Conservation (phyloP, 148 eudicot species). For the Vaccinium corymbosum region DNA sequence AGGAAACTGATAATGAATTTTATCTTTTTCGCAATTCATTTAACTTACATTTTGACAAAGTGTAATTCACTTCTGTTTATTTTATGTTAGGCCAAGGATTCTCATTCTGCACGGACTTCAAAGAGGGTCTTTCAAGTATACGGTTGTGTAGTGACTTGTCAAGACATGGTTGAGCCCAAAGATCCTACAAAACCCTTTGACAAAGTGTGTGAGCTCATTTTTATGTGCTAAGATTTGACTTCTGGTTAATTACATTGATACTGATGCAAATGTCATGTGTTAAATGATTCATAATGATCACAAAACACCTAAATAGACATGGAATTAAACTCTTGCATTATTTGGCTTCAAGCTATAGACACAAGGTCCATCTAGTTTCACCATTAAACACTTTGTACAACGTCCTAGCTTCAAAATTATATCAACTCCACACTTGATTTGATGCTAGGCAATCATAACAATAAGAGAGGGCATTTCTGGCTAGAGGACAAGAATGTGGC, state of each 20-base stretch:
- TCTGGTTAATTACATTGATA: neutral
- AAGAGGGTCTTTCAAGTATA: conserved; percentile 85
- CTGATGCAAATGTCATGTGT: neutral
- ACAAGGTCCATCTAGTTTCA: neutral
- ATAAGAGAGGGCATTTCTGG: neutral
- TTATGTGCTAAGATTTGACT: neutral
- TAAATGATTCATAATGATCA: neutral
- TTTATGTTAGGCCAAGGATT: conserved; percentile 41
- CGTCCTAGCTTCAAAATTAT: neutral
- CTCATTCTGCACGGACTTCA: conserved; percentile 33
- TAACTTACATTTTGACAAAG: neutral
- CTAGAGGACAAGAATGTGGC: neutral
- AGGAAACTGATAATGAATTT: neutral
- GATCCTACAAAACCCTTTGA: conserved; percentile 55
- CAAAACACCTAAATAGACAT: neutral
- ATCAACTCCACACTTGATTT: neutral
- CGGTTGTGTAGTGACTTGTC: conserved; percentile 85
- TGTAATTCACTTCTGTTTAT: neutral
- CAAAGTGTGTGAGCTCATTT: conserved; percentile 47
- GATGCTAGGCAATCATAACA: neutral
- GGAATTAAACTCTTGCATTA: neutral
- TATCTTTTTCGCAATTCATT: neutral
- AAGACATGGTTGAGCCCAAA: conserved; percentile 79
- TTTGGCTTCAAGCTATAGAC: neutral
- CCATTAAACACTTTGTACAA: neutral